phyloP scores from a whole-genome alignment of 129 eudicot species.

The Kitagawia praeruptora region DNA sequence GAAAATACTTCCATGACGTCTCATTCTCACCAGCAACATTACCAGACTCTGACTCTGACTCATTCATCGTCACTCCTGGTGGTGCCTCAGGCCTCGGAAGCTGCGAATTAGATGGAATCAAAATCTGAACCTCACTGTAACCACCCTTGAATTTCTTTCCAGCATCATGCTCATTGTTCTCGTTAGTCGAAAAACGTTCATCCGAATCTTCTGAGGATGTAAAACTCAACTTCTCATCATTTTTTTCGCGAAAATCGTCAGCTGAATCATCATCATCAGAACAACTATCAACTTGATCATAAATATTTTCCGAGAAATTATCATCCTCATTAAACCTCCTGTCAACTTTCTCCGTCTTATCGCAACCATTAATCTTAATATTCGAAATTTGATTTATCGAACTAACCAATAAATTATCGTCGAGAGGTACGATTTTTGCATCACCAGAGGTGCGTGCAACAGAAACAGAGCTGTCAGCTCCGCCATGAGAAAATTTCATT shows the following conservation, averaged over 20 bases:
- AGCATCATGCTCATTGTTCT: not conserved
- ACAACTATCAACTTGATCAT: not conserved
- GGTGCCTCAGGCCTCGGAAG: conserved; percentile 43
- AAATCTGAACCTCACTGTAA: conserved; percentile 5
- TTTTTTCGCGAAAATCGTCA: not conserved
- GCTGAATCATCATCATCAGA: not conserved
- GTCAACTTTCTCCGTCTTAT: not conserved
- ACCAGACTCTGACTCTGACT: conserved; percentile 35
- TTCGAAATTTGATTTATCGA: not conserved
- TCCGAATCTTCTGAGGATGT: not conserved
- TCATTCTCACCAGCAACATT: not conserved
- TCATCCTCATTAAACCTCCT: not conserved
- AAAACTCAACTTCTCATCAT: not conserved
- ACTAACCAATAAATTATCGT: not conserved
- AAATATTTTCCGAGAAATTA: not conserved
- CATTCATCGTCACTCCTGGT: conserved; percentile 12
- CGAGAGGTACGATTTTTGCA: conserved; percentile 1
- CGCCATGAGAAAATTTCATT: not conserved
- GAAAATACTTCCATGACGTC: conserved; percentile 31
- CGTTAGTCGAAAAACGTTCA: not conserved
- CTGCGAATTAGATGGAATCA: conserved; percentile 12
- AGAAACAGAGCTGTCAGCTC: not conserved
- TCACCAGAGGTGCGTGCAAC: not conserved
- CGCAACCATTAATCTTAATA: not conserved
- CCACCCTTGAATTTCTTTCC: conserved; percentile 9